Conservation (phyloP, 108 stramenopile genomes). For the Epithemia pelagica region DNA sequence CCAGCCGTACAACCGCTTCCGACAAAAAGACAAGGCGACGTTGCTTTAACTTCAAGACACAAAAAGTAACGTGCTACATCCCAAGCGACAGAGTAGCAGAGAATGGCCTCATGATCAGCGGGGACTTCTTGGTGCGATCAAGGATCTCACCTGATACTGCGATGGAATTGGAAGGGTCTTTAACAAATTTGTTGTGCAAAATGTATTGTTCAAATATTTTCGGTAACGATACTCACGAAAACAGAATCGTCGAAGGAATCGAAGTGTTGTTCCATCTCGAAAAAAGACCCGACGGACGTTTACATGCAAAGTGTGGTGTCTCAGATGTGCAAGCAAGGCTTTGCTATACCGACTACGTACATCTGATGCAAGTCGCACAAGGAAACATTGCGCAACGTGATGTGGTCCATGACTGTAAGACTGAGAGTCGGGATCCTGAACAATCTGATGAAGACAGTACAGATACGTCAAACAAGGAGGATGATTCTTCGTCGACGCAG, state of each 20-base stretch:
- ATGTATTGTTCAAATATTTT: too few species aligned
- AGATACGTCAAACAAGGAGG: too few species aligned
- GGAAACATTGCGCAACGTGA: conserved; percentile 41
- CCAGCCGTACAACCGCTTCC: not conserved
- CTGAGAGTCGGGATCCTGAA: too few species aligned
- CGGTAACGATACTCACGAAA: not conserved
- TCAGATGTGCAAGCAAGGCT: conserved; percentile 5
- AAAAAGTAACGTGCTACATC: not conserved
- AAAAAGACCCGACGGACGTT: not conserved
- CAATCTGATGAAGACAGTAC: too few species aligned
- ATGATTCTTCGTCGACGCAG: not conserved
- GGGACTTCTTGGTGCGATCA: not conserved
- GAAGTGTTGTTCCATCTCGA: not conserved
- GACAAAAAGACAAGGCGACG: not conserved
- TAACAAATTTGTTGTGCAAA: not conserved
- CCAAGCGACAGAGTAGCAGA: not conserved
- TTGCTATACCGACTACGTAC: conserved; percentile 39
- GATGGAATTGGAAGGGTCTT: not conserved
- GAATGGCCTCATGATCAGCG: not conserved
- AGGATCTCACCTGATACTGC: not conserved
- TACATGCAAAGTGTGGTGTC: conserved; percentile 5
- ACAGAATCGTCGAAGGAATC: not conserved
- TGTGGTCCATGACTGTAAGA: too few species aligned
- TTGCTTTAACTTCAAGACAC: not conserved
- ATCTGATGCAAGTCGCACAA: conserved; percentile 28